Base-by-base conservation (phyloP, 768 basidiomycete genomes). In the Harrya chromipes region DNA sequence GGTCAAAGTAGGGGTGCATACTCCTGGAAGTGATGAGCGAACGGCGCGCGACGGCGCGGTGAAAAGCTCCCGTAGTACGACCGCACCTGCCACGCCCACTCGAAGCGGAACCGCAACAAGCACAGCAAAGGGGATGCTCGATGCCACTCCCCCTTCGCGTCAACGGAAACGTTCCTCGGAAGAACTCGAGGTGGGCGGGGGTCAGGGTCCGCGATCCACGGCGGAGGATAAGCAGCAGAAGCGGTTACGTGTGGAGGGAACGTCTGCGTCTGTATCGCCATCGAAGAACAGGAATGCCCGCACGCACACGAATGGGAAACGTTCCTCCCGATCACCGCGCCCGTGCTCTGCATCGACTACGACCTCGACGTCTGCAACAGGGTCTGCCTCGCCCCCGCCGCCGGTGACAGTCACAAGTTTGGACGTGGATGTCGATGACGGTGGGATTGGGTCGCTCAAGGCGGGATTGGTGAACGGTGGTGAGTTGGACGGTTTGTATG, bases 81-180 rank as follows among this genome's bases (percentile, higher is more conserved):
- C 29, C 4, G 14, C 36, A 10, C 44, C 49, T 6, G 12, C 20
- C 20, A 35, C 48, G 16, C 55, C 59, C 4, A 38, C 38, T 1
- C 38, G 51, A 11, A 35, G 10, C 8, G 39, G n/a, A 27, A 10
- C 12, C 12, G 2, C 29, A 13, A 19, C 24, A 0, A 21, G 2
- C 3, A 20, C 27, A 10, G 19, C 46, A 39, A 48, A 51, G 16
- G 53, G 44, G 9, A 40, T 26, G 24, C 46, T 54, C 7, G 52
- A 48, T 0, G 23, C 46, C 14, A 40, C 58, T 4, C 57, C 59
- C 16, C 5, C 17, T 1, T 35, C 61, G 4, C 65, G 72, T 17
- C 61, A 71, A 56, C 66, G 71, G 49, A 80, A 80, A 53, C 72
- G 79, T 19, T 72, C 74, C 31, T 80, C 78, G 27, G 78, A 79